phyloP scores from a whole-genome alignment of 306 rosid species.

The Lotus japonicus region DNA sequence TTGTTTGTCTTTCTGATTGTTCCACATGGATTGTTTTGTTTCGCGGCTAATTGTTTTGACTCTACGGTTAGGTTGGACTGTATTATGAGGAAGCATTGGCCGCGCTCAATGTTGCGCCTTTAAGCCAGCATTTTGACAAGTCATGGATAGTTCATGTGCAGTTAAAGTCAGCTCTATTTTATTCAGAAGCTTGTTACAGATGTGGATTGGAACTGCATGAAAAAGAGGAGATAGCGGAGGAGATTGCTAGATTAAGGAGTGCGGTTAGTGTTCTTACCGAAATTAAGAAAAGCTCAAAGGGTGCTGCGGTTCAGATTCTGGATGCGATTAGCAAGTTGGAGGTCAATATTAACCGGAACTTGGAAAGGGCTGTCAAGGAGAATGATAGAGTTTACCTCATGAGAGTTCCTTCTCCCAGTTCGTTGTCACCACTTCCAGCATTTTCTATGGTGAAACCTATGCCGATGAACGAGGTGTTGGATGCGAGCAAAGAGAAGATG shows the following conservation, averaged over 20 bases:
- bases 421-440: constrained; percentile 69
- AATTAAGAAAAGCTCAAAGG: constrained; percentile 65
- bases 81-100: constrained; percentile 95
- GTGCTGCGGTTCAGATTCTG: constrained; percentile 80
- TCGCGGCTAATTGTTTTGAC: neutral
- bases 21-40: neutral
- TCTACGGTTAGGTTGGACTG: constrained; percentile 88
- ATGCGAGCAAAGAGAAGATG: constrained; percentile 96
- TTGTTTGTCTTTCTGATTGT: neutral
- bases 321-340: constrained; percentile 82
- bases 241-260: constrained; percentile 74
- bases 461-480: constrained; percentile 81
- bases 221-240: constrained; percentile 91
- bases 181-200: constrained; percentile 85
- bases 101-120: constrained; percentile 61
- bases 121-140: constrained; percentile 83
- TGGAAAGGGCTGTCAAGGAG: constrained; percentile 96
- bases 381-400: constrained; percentile 94
- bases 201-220: constrained; percentile 82
- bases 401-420: constrained; percentile 78
- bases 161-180: constrained; percentile 75
- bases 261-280: constrained; percentile 57
- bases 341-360: constrained; percentile 66
- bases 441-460: constrained; percentile 89
- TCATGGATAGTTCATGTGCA: constrained; percentile 89